Conservation (phyloP, 202 grass and related monocot genomes). For the Hordeum pubiflorum region DNA sequence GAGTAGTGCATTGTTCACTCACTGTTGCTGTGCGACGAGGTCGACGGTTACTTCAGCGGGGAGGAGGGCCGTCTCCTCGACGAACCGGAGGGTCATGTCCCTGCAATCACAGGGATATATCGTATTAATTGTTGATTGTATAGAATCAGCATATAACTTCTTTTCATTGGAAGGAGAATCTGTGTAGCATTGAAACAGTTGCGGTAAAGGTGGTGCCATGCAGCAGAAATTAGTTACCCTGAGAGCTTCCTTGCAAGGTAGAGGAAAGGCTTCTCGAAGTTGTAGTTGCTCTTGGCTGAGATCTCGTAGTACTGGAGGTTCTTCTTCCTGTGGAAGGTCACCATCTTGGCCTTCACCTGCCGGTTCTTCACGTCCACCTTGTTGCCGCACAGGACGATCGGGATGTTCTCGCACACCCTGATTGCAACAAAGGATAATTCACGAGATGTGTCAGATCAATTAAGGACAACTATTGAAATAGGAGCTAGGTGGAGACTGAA, state of each 20-base stretch:
- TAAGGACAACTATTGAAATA: neutral
- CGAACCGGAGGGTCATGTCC: conserved; percentile 45
- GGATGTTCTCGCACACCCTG: conserved; percentile 56
- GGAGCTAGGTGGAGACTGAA: neutral
- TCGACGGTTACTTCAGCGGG: conserved; percentile 49
- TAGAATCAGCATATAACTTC: neutral
- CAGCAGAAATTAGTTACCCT: conserved; percentile 28
- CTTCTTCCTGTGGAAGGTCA: conserved; percentile 65
- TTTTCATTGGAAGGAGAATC: neutral
- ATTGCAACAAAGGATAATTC: neutral
- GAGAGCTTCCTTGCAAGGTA: conserved; percentile 54
- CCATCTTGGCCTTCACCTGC: conserved; percentile 53
- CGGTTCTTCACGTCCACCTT: conserved; percentile 65
- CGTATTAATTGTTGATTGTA: neutral
- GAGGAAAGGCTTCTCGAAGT: conserved; percentile 66
- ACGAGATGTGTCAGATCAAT: neutral
- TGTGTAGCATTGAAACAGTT: neutral
- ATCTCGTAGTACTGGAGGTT: conserved; percentile 64
- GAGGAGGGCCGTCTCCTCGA: conserved; percentile 38
- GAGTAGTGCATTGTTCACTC: conserved; percentile 11
- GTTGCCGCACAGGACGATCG: conserved; percentile 52
- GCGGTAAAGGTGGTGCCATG: neutral
- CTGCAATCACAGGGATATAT: conserved; percentile 23
- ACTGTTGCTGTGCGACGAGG: conserved; percentile 28
- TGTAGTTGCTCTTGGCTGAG: conserved; percentile 66